These are phyloP conservation scores for Psophocarpus tetragonolobus DNA, from an alignment of 306 rosid genomes.

Conservation along the genomic window DNA sequence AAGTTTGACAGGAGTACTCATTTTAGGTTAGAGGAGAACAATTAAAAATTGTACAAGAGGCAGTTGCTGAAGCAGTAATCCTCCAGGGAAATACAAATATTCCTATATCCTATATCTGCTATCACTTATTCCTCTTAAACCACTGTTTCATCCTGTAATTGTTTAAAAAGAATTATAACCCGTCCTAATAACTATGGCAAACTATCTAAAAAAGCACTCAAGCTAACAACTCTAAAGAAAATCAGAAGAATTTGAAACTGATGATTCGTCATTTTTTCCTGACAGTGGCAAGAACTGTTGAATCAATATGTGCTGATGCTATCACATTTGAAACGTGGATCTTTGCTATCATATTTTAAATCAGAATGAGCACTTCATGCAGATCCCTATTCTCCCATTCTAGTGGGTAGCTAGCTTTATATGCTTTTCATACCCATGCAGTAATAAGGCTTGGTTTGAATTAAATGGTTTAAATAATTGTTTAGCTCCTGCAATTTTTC, in stretches of 20 bases:
- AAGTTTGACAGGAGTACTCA: background rate
- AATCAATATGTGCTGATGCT: conserved; percentile 13
- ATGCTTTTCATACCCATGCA: background rate
- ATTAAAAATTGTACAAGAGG: background rate
- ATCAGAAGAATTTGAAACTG: background rate
- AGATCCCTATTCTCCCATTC: background rate
- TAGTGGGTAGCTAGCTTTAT: background rate
- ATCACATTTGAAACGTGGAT: background rate
- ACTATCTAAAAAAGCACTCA: conserved; percentile 13
- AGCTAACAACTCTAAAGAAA: background rate
- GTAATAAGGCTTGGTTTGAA: background rate
- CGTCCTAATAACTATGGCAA: background rate
- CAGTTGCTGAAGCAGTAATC: conserved; percentile 1
- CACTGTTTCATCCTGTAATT: background rate
- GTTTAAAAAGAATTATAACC: background rate
- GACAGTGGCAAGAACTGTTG: background rate
- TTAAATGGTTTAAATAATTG: conserved; percentile 11
- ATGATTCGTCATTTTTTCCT: background rate
- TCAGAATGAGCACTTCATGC: conserved; percentile 7
- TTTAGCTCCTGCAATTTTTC: background rate
- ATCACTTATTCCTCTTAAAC: conserved; percentile 14
- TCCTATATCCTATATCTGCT: background rate
- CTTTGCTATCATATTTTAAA: background rate
- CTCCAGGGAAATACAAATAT: background rate
- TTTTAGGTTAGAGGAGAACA: background rate